Evolutionary conservation across 1,284 basidiomycete genomes (phyloP), one percentile per base, ranked within the genome.

Genomic region (Veloboletus limbatus): DNA sequence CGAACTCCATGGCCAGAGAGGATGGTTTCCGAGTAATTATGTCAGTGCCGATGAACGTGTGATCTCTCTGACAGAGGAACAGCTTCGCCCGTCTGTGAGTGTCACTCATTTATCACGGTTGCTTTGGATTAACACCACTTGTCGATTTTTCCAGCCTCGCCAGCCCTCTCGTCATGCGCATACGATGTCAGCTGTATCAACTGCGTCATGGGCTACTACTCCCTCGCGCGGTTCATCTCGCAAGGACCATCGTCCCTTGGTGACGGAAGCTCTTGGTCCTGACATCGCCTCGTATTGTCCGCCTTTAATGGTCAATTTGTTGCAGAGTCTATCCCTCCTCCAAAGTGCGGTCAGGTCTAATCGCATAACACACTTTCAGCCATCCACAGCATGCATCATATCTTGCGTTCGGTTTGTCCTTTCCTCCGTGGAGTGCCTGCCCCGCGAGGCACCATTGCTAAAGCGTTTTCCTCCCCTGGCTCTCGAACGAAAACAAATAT

Each of bases 21-120:
- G 97, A n/a, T 99, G 96, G 96, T 98, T 98, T 68, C 96, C 96
- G n/a, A 93, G 91, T 62, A 92, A 92, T 67, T 91, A 91, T 69
- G 87, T 89, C 48, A 82, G 81, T 54, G 69, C 75, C 20, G 81
- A 85, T 52, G 74, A 78, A 24, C 73, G 73, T 53, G 71, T 75
- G 16, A 74, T 77, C 9, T 59, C 75, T 30, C 49, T 78, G 36
- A 73, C 68, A 27, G 81, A 84, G 54, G 78, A 82, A 52, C 75
- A 77, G 43, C 54, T 68, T 47, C 60, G 57, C 49, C 66, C 67
- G 22, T 58, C 62, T 50, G 80, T 83, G 54, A 67, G 78, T 69
- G 17, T 30, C 43, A 43, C 43, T 51, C 27, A 20, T 35, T 39
- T 33, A 21, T 46, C 42, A 28, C 45, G 33, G 24, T 48, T 31